Base-by-base conservation (phyloP, 345 rosid species). In the Linum lewisii region DNA sequence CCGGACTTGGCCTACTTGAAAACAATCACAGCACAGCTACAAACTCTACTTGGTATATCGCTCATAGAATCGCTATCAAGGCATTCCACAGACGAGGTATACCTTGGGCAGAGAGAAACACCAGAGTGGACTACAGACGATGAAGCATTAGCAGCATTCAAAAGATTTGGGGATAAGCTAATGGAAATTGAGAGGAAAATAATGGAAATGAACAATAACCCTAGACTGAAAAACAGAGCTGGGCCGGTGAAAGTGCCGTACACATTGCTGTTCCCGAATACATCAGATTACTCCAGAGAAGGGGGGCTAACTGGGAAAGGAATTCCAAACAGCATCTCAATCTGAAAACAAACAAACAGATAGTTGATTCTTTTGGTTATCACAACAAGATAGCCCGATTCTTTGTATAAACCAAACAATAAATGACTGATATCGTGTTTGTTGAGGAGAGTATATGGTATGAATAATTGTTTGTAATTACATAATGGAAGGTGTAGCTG, bases 271-370 rank as follows among this genome's bases (percentile, higher is more conserved):
- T 89, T 68, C 57, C 99, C 97, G 1, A 83, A 76, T 75, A 84
- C 91, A 42, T 78, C 85, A 4, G 83, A 85, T 72, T 47, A 73
- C 75, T 65, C 86, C 2, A 83, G 62, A 61, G 75, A 70, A 14
- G 80, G 85, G 44, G 95, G 97, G 5, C 80, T 93, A 49, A 85
- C 91, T 1, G 95, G 91, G 54, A 85, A 70, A 73, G 97, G 99
- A 19, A 87, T 93, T 64, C 99, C 99, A 9, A 93, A 89, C 54
- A 89, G 99, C 51, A 56, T 93, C 65, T 93, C 99, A 2, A 84
- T 90, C 34, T 90, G 75, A 70, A 38, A 38, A 34, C 7, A 34
- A 11, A 11, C 5, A 11, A 34, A 34, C 5, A 34, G 45, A 38
- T 38, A 2, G 45, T 13, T 8, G 14, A 9, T 38, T 38, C 9